phyloP scores from a whole-genome alignment of 1,139 yeast genomes.

The Nakaseomyces bracarensis region DNA sequence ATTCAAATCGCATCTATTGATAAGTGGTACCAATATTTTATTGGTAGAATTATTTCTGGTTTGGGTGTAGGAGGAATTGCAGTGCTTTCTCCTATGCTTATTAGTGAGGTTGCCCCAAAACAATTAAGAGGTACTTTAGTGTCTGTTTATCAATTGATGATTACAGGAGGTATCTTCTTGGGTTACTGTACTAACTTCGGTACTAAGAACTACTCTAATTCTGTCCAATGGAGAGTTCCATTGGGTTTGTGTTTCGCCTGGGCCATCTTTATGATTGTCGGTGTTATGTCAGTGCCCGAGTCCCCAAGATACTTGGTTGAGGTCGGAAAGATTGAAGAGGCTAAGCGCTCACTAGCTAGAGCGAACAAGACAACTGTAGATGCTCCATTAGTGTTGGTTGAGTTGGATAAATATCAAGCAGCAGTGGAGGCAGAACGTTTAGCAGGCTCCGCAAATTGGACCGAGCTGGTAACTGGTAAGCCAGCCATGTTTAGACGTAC shows the following conservation, averaged over 20 bases:
- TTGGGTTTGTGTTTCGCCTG: constrained; percentile 43
- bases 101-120: constrained; percentile 57
- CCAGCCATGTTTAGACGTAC: constrained; percentile 48
- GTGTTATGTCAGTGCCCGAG: constrained; percentile 65
- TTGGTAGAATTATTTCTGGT: constrained; percentile 58
- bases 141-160: constrained; percentile 55
- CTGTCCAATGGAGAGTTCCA: constrained; percentile 56
- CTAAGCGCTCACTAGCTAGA: constrained; percentile 49
- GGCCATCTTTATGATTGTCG: constrained; percentile 38
- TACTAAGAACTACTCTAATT: constrained; percentile 38
- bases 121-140: constrained; percentile 61
- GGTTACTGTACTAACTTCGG: constrained; percentile 58
- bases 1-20: constrained; percentile 50
- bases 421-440: constrained; percentile 53
- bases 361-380: constrained; percentile 48
- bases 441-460: constrained; percentile 53
- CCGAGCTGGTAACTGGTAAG: constrained; percentile 53
- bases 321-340: constrained; percentile 45
- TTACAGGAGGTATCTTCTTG: constrained; percentile 52
- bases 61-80: constrained; percentile 56
- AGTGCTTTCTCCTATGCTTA: constrained; percentile 54
- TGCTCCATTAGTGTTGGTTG: constrained; percentile 48
- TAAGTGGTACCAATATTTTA: constrained; percentile 45
- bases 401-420: constrained; percentile 51
- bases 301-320: constrained; percentile 64